These are phyloP conservation scores for Coemansia sp. DNA, from an alignment of 192 early-diverging fungal genomes.

Conservation along the genomic window DNA sequence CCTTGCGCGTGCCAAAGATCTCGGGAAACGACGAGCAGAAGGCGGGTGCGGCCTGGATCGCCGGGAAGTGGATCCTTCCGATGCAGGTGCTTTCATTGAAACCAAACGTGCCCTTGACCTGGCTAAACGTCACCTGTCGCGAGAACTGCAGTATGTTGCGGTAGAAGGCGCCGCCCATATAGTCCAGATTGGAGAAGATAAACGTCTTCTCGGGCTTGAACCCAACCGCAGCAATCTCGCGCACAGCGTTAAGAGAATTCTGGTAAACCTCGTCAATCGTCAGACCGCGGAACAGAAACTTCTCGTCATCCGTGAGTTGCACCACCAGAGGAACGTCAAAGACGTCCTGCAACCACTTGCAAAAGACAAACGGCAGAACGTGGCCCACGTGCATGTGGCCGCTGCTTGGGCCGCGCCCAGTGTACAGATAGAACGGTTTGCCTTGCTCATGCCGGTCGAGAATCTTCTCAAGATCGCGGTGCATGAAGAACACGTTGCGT, in stretches of 20 bases:
- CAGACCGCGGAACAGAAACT: slow-evolving; percentile 95
- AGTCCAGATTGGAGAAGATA: slow-evolving; percentile 92
- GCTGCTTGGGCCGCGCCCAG: slow-evolving; percentile 92
- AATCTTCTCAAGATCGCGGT: slow-evolving; percentile 82
- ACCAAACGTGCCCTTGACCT: slow-evolving; percentile 87
- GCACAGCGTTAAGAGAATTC: slow-evolving; percentile 79
- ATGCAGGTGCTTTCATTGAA: slow-evolving; percentile 87
- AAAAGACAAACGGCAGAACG: slow-evolving; percentile 96
- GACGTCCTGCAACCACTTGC: slow-evolving; percentile 96
- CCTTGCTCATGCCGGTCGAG: slow-evolving; percentile 91
- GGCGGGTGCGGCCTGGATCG: slow-evolving; percentile 91
- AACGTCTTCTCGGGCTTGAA: slow-evolving; percentile 96
- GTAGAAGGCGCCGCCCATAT: slow-evolving; percentile 93
- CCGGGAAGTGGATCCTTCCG: slow-evolving; percentile 93
- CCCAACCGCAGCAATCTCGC: slow-evolving; percentile 92
- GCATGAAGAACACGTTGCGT: slow-evolving; percentile 93
- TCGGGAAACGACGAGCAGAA: slow-evolving; percentile 94
- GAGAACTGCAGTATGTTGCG: slow-evolving; percentile 89
- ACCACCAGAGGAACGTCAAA: slow-evolving; percentile 95
- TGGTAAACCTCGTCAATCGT: slow-evolving; percentile 78
- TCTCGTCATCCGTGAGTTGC: slow-evolving; percentile 98
- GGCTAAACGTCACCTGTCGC: slow-evolving; percentile 78
- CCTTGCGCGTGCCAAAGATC: slow-evolving; percentile 87
- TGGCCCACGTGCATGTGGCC: slow-evolving; percentile 95
- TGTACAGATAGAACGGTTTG: slow-evolving; percentile 98